Conservation (phyloP, 2,329 filamentous ascomycete genomes). For the Diaporthe sp. region DNA sequence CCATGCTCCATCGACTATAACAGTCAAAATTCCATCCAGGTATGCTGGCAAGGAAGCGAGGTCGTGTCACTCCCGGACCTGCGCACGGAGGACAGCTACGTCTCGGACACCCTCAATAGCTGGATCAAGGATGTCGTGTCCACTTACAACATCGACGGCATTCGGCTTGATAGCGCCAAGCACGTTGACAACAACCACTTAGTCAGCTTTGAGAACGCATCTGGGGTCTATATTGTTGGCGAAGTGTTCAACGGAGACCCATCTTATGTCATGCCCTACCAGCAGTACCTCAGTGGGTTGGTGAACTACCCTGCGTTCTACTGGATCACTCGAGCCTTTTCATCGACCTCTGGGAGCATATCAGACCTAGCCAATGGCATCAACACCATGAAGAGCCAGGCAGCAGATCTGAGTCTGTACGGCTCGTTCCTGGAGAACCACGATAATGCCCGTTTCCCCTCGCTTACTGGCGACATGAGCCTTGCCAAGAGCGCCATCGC, state of each 20-base stretch:
- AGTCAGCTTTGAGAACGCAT: constrained; percentile 53
- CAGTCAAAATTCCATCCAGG: constrained; percentile 51
- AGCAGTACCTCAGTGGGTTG: constrained; percentile 57
- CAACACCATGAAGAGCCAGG: constrained; percentile 38
- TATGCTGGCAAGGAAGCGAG: constrained; percentile 61
- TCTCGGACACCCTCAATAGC: constrained; percentile 54
- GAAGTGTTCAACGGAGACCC: constrained; percentile 62
- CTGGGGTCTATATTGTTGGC: constrained; percentile 60
- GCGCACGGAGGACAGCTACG: constrained; percentile 54
- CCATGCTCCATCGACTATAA: constrained; percentile 64
- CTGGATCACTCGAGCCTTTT: constrained; percentile 42
- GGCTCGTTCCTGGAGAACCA: constrained; percentile 62
- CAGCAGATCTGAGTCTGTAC: constrained; percentile 49
- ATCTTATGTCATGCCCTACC: constrained; percentile 55
- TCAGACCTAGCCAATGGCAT: constrained; percentile 46
- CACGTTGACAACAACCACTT: constrained; percentile 61
- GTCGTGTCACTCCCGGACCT: constrained; percentile 62
- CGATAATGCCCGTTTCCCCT: constrained; percentile 57
- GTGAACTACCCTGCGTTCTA: constrained; percentile 61
- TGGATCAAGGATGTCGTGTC: constrained; percentile 60
- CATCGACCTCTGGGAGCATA: constrained; percentile 45
- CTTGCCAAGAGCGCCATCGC: constrained; percentile 64
- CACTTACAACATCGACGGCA: constrained; percentile 63
- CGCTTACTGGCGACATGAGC: constrained; percentile 56
- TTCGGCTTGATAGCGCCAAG: constrained; percentile 61